Evolutionary conservation across 169 alveolate species (phyloP).

Genomic region (Amoebophrya sp.): DNA sequence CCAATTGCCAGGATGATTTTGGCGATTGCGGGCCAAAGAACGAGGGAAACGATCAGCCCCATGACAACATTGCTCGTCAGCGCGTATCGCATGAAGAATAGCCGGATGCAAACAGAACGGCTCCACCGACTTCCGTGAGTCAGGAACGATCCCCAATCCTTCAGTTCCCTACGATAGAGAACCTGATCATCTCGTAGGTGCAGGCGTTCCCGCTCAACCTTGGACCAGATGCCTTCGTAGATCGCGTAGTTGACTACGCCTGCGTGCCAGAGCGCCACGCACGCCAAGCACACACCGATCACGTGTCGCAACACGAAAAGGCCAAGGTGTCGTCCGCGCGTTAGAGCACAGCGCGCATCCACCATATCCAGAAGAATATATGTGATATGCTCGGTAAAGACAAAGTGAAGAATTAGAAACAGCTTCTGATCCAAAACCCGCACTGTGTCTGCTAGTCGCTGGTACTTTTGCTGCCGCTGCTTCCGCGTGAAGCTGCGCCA

Average conservation of each 20-base stretch:
- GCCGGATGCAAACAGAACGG: neutral
- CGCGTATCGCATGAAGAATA: conserved; percentile 11
- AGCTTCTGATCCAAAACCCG: neutral
- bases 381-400: neutral
- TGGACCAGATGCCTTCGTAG: neutral
- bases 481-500: neutral
- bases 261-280: conserved; percentile 10
- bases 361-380: neutral
- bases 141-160: conserved; percentile 11
- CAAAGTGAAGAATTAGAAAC: neutral
- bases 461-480: conserved; percentile 6
- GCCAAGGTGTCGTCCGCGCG: neutral
- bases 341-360: neutral
- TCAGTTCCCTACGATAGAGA: neutral
- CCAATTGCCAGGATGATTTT: neutral
- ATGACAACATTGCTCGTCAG: neutral
- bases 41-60: neutral
- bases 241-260: conserved; percentile 15
- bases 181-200: neutral
- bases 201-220: neutral
- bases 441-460: neutral
- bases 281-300: conserved; percentile 11
- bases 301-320: conserved; percentile 1
- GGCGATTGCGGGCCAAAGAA: neutral
- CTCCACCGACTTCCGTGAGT: neutral